Conservation (phyloP, 352 stramenopile genomes). For the Pythium rhizo-oryzae region DNA sequence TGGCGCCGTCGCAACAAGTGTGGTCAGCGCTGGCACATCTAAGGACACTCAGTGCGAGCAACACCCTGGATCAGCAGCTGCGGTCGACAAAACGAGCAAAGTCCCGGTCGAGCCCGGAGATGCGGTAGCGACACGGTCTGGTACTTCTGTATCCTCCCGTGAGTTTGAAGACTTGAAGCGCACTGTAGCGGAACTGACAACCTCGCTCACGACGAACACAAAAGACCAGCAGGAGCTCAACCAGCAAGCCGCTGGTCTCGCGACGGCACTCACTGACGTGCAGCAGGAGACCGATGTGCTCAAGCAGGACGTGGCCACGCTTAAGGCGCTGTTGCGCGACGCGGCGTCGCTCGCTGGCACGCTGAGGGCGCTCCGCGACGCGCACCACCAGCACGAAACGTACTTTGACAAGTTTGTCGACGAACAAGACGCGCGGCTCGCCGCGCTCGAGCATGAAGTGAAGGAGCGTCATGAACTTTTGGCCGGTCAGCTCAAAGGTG, state of each 20-base stretch:
- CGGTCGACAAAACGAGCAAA: neutral
- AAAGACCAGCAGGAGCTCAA: neutral
- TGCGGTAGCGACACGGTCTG: neutral
- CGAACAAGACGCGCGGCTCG: neutral
- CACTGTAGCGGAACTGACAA: neutral
- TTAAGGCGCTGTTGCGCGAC: slow-evolving; percentile 10
- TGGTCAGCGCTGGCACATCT: neutral
- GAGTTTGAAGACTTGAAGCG: neutral
- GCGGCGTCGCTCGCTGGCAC: slow-evolving; percentile 16
- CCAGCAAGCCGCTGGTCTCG: neutral
- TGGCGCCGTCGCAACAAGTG: too few relatives aligned
- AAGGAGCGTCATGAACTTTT: neutral
- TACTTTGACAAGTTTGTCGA: neutral
- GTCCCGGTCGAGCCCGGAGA: neutral
- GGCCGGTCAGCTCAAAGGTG: too few relatives aligned
- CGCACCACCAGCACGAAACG: slow-evolving; percentile 15
- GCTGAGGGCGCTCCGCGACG: neutral
- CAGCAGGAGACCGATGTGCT: neutral
- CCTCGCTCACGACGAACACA: neutral
- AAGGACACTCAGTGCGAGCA: neutral
- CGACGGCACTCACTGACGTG: neutral
- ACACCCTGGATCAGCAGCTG: neutral
- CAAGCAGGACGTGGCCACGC: slow-evolving; percentile 3
- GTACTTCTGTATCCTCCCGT: neutral
- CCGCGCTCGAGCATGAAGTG: neutral